phyloP scores from a whole-genome alignment of 148 eudicot genomes.

The Polygonum maritimum region DNA sequence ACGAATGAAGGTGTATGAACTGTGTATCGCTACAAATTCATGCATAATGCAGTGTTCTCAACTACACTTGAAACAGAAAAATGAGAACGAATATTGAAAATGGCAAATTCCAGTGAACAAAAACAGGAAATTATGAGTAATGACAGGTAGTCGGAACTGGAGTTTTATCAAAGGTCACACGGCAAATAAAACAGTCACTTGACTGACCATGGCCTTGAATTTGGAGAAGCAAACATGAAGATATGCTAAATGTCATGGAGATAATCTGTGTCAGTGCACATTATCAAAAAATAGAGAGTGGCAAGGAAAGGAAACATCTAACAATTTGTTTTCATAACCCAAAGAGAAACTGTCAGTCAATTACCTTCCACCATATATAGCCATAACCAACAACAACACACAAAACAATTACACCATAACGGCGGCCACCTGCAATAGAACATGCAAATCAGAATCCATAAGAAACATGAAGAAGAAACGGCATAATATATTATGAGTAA shows the following conservation, averaged over 20 bases:
- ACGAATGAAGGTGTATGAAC: not conserved
- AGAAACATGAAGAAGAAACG: not conserved
- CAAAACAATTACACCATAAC: slow-evolving; percentile 50
- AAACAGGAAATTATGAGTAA: not conserved
- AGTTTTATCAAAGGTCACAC: not conserved
- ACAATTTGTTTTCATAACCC: not conserved
- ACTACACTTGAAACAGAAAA: not conserved
- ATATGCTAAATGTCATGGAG: not conserved
- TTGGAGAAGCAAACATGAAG: not conserved
- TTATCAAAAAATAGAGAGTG: not conserved
- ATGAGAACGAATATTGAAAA: not conserved
- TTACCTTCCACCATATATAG: slow-evolving; percentile 99
- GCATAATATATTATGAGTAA: not conserved
- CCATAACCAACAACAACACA: slow-evolving; percentile 64
- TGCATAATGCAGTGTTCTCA: not conserved
- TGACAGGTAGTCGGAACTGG: not conserved
- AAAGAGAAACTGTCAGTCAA: not conserved
- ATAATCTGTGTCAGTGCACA: not conserved
- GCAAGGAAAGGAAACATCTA: not conserved
- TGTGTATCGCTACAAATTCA: not conserved
- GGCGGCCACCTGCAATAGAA: slow-evolving; percentile 47
- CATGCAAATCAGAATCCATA: not conserved
- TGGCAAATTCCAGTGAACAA: not conserved
- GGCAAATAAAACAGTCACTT: not conserved
- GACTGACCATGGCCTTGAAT: not conserved